These are phyloP conservation scores for Malassezia vespertilionis DNA, from an alignment of 1,284 basidiomycete genomes.

Conservation along the genomic window DNA sequence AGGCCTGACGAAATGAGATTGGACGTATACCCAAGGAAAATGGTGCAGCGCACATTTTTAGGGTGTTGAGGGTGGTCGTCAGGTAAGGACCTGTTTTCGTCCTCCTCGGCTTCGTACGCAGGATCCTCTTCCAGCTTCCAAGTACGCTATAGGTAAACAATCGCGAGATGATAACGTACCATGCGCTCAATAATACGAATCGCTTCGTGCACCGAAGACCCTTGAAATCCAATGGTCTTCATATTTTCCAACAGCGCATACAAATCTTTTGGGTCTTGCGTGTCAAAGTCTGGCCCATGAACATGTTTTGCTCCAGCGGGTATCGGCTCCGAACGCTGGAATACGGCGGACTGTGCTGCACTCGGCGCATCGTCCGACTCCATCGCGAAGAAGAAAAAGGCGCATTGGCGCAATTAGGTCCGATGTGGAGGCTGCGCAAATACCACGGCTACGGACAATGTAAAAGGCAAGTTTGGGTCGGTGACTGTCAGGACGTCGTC, in stretches of 20 bases:
- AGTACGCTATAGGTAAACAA: constrained; percentile 18
- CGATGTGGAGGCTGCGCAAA: constrained; percentile 8
- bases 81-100: constrained; percentile 18
- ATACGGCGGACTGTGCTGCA: constrained; percentile 18
- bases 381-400: constrained; percentile 2
- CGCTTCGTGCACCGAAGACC: constrained; percentile 74
- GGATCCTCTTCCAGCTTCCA: constrained; percentile 30
- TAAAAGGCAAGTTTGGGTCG: constrained; percentile 72
- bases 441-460: constrained; percentile 5
- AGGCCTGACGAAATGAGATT: constrained; percentile 96
- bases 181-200: constrained; percentile 82
- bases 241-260: constrained; percentile 63
- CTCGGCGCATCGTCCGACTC: constrained; percentile 2
- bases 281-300: constrained; percentile 75
- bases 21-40: constrained; percentile 96
- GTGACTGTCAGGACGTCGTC: constrained; percentile 71
- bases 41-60: constrained; percentile 60
- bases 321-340: constrained; percentile 20
- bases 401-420: background rate
- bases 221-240: constrained; percentile 88
- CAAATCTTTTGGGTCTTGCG: constrained; percentile 57
- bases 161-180: constrained; percentile 57
- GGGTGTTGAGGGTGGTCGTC: constrained; percentile 24
- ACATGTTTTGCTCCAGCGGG: constrained; percentile 52
- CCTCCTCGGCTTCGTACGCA: constrained; percentile 14